Conservation (phyloP, 352 stramenopile genomes). For the Bremia lactucae region DNA sequence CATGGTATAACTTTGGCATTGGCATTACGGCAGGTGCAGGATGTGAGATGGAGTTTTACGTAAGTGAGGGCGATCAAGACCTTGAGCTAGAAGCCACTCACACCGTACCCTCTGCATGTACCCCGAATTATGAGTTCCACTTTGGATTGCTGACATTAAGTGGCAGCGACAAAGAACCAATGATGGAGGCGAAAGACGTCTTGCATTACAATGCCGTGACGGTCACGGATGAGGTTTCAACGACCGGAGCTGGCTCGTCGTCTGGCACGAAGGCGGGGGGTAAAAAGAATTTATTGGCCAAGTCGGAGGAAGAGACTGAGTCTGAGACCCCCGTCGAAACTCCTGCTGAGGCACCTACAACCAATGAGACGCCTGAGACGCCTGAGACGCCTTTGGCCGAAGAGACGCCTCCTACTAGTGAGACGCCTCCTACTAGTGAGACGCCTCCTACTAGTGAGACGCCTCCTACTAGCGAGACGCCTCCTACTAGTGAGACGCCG, state of each 20-base stretch:
- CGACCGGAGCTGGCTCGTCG: background rate
- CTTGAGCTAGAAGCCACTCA: conserved; percentile 27
- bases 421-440: too few species aligned
- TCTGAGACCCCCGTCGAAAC: too few species aligned
- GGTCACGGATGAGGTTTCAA: conserved; percentile 2
- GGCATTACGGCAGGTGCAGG: conserved; percentile 14
- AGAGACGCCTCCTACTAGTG: too few species aligned
- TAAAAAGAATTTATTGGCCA: too few species aligned
- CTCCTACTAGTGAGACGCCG: too few species aligned
- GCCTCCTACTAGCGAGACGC: too few species aligned
- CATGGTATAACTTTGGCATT: conserved; percentile 53
- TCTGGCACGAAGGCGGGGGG: too few species aligned
- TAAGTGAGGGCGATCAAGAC: conserved; percentile 16
- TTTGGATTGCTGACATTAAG: conserved; percentile 3
- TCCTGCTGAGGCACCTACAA: too few species aligned
- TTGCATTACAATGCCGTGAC: conserved; percentile 12
- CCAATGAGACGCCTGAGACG: too few species aligned
- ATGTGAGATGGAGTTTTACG: conserved; percentile 29
- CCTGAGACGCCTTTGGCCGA: too few species aligned
- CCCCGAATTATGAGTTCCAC: conserved; percentile 19
- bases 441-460: too few species aligned
- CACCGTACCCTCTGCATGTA: conserved; percentile 13
- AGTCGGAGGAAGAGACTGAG: too few species aligned
- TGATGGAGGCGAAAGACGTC: conserved; percentile 11
- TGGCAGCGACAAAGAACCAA: conserved; percentile 5